Evolutionary conservation across 441 rosid genomes (phyloP).

Genomic region (Eutrema salsugineum): DNA sequence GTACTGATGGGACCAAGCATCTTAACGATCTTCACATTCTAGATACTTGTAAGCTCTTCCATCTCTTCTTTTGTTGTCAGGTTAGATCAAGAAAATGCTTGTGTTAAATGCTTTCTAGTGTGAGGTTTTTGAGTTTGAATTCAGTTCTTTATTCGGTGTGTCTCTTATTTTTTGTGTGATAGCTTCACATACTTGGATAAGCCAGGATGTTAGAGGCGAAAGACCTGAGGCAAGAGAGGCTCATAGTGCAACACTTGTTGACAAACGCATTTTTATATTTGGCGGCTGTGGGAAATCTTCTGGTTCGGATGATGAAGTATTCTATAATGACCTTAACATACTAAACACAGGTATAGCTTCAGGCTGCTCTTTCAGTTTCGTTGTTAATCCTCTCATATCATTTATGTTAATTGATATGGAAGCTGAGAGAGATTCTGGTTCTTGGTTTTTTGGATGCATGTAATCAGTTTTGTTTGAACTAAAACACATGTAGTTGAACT

Average conservation of each 20-base stretch:
- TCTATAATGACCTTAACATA: too few species aligned
- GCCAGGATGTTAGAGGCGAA: constrained; percentile 76
- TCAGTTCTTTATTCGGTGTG: neutral
- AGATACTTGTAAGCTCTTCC: too few species aligned
- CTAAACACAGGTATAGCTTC: too few species aligned
- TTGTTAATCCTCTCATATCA: neutral
- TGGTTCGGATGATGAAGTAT: too few species aligned
- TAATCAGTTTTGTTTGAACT: too few species aligned
- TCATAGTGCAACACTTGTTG: constrained; percentile 87
- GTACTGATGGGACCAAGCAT: too few species aligned
- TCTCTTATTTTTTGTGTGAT: neutral
- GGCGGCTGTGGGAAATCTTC: too few species aligned
- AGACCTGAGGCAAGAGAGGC: constrained; percentile 91
- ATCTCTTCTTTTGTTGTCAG: too few species aligned
- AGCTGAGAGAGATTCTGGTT: neutral
- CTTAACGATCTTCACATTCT: too few species aligned
- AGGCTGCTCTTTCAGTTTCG: too few species aligned
- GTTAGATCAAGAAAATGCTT: neutral
- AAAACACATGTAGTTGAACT: too few species aligned
- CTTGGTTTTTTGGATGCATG: neutral
- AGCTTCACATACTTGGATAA: constrained; percentile 83
- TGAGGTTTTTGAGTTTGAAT: neutral
- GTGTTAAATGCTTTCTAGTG: neutral
- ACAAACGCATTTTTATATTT: too few species aligned
- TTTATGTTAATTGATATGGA: neutral